Evolutionary conservation across 441 rosid species (phyloP), one percentile per base, ranked within the genome.

Genomic region (Gossypium lobatum): DNA sequence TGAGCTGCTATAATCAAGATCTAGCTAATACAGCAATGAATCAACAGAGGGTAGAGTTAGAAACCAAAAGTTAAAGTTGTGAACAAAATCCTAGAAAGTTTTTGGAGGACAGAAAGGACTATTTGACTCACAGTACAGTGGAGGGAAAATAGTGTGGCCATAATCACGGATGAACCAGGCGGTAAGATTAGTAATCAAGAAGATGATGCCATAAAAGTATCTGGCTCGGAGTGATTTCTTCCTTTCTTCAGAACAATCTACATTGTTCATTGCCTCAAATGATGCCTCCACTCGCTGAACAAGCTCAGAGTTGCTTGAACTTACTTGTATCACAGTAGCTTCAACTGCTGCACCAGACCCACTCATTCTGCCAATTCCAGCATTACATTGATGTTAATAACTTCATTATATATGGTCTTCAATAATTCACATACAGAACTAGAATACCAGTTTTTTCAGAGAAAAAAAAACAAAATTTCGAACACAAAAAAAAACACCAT

Each of bases 131-230:
- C 98, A 80, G 64, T 80, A 85, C 68, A 90, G 80, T 59, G 76
- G 75, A 42, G 88, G 59, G 4, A 90, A 64, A 62, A 82, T 14
- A 75, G 70, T 88, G 63, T 89, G 93, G 4, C 93, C 97, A 42
- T 90, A 94, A 81, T 94, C 98, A 0, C 97, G 96, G 70, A 94
- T 78, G 34, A 87, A 88, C 97, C 98, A 94, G 65, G 97, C 95
- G 54, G 77, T 77, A 9, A 94, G 91, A 63, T 90, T 94, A 42
- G 69, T 85, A 2, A 88, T 42, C 79, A 92, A 75, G 85, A 92
- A 94, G 77, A 90, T 85, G 50, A 81, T 78, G 79, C 93, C 97
- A 64, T 92, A 92, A 42, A 72, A 63, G 72, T 87, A 93, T 37
- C 97, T 91, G 73, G 90, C 92, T 79, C 76, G 76, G 25, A 86